phyloP scores from a whole-genome alignment of 2,329 filamentous ascomycete genomes.

The Venturia carpophila region DNA sequence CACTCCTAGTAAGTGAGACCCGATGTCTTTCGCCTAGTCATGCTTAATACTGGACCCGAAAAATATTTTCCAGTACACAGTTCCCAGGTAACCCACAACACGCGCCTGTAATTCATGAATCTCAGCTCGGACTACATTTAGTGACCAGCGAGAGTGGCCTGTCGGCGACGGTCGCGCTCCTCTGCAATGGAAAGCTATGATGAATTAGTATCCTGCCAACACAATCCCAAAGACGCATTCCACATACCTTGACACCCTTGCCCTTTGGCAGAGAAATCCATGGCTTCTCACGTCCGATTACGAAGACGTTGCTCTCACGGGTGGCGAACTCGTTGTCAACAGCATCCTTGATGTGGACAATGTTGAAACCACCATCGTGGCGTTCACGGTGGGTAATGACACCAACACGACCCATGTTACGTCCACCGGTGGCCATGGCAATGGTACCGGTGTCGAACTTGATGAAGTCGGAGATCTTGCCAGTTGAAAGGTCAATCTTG shows the following conservation, averaged over 20 bases:
- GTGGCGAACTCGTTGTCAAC: conserved; percentile 99
- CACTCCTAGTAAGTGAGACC: neutral
- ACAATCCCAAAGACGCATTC: conserved; percentile 22
- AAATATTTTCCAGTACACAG: neutral
- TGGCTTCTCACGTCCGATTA: conserved; percentile 97
- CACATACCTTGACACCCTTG: conserved; percentile 88
- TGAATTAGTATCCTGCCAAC: conserved; percentile 20
- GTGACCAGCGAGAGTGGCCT: conserved; percentile 49
- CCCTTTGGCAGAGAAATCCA: conserved; percentile 99
- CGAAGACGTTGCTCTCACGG: conserved; percentile 98
- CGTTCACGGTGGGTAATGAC: conserved; percentile 99
- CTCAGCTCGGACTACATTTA: conserved; percentile 28
- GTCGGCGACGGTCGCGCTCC: conserved; percentile 96
- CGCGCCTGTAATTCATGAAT: conserved; percentile 11
- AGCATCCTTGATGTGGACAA: conserved; percentile 99
- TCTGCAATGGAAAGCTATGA: conserved; percentile 84
- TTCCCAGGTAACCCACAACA: conserved; percentile 8
- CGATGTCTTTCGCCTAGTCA: neutral
- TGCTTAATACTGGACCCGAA: conserved; percentile 9
- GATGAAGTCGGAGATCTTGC: conserved; percentile 98
- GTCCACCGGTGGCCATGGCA: conserved; percentile 98
- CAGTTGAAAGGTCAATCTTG: conserved; percentile 94
- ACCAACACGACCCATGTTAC: conserved; percentile 99
- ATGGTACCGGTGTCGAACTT: conserved; percentile 98
- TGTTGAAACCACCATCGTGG: conserved; percentile 99